Evolutionary conservation across 2,329 filamentous ascomycete genomes (phyloP).

Genomic region (Diaporthe aspalathi): DNA sequence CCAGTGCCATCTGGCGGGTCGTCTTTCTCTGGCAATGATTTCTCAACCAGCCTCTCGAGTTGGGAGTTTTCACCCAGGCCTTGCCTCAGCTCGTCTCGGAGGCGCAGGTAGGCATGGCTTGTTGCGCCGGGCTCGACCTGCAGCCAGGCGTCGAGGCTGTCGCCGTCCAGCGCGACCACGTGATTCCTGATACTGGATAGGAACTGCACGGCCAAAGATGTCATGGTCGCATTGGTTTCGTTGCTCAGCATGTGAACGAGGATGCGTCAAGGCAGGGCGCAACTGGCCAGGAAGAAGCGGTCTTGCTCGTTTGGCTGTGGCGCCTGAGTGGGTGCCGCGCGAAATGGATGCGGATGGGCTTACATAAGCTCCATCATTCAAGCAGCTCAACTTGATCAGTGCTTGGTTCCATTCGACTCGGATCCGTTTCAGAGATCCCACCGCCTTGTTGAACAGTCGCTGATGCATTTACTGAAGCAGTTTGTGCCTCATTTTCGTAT

Average conservation of each 20-base stretch:
- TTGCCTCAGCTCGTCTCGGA: conserved; percentile 74
- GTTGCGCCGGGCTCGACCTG: conserved; percentile 78
- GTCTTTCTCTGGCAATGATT: conserved; percentile 72
- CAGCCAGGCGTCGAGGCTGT: conserved; percentile 75
- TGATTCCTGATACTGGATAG: conserved; percentile 72
- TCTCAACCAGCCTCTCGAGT: conserved; percentile 73
- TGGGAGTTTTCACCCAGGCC: conserved; percentile 57
- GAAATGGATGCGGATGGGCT: not conserved
- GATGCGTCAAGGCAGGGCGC: not conserved
- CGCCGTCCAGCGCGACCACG: conserved; percentile 72
- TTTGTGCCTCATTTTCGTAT: not conserved
- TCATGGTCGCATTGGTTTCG: conserved; percentile 55
- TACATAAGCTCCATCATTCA: conserved; percentile 1
- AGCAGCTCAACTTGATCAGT: too few relatives aligned
- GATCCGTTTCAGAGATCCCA: not conserved
- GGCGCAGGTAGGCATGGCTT: conserved; percentile 68
- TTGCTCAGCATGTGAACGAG: not conserved
- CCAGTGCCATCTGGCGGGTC: conserved; percentile 72
- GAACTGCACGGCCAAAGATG: conserved; percentile 73
- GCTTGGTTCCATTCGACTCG: not conserved
- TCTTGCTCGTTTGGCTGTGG: too few relatives aligned
- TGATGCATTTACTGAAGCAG: not conserved
- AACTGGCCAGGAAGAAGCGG: not conserved
- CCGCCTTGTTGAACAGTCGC: not conserved
- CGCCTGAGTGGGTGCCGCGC: not conserved